A percentile compares a stretch with the other conserved stretches of the same genome.
Conservation (phyloP, 768 basidiomycete species). For the Kondoa malvinella region DNA sequence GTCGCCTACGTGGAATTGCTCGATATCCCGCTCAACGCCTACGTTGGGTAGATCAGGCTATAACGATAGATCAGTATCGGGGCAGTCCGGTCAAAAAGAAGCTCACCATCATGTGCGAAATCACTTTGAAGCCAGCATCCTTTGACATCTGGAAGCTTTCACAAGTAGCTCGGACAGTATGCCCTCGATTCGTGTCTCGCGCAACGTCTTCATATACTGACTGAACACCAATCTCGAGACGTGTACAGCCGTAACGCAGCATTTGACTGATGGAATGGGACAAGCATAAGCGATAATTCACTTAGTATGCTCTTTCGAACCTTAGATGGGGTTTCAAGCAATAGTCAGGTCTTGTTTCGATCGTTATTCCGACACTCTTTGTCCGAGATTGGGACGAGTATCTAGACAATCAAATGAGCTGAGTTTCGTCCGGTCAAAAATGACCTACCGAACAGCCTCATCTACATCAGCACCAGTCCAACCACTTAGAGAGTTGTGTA, state of each 20-base stretch:
- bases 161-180: slow-evolving; percentile 90
- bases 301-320: slow-evolving; percentile 32
- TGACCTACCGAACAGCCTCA: slow-evolving; percentile 66
- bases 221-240: slow-evolving; percentile 95
- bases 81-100: background rate
- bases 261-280: slow-evolving; percentile 50
- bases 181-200: slow-evolving; percentile 93
- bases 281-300: background rate
- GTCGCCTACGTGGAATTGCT: slow-evolving; percentile 61
- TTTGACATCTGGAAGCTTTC: slow-evolving; percentile 96
- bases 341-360: slow-evolving; percentile 96
- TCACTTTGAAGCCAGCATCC: slow-evolving; percentile 98
- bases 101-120: slow-evolving; percentile 80
- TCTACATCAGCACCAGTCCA: slow-evolving; percentile 85
- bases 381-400: slow-evolving; percentile 95
- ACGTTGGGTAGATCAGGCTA: slow-evolving; percentile 92
- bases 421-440: background rate
- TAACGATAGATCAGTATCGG: background rate
- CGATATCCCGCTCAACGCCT: slow-evolving; percentile 87
- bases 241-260: slow-evolving; percentile 96
- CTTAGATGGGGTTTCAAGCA: slow-evolving; percentile 90
- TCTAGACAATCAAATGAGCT: slow-evolving; percentile 32
- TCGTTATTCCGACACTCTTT: slow-evolving; percentile 96
- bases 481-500: slow-evolving; percentile 91
- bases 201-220: slow-evolving; percentile 99